These are phyloP conservation scores for Acmispon strigosus DNA, from an alignment of 306 rosid species.

Conservation along the genomic window DNA sequence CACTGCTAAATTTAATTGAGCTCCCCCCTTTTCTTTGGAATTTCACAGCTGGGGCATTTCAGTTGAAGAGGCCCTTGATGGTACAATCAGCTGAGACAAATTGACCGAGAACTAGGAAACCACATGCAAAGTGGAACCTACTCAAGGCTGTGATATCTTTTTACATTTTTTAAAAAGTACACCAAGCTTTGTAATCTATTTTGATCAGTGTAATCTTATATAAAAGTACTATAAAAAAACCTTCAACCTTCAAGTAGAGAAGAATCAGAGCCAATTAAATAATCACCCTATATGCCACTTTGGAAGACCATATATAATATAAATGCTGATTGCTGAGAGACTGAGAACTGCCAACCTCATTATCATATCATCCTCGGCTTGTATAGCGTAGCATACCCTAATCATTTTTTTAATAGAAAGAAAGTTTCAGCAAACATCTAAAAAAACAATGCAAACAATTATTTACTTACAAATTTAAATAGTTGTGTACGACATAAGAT, in stretches of 20 bases:
- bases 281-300: conserved; percentile 15
- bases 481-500: too few relatives aligned
- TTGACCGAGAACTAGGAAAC: conserved; percentile 49
- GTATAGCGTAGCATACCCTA: conserved; percentile 17
- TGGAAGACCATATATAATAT: conserved; percentile 6
- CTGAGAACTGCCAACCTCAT: conserved; percentile 23
- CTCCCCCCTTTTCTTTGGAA: background rate
- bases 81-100: conserved; percentile 37
- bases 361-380: conserved; percentile 6
- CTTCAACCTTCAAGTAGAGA: conserved; percentile 12
- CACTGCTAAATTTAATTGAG: too few relatives aligned
- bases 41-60: conserved; percentile 48
- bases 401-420: conserved; percentile 23
- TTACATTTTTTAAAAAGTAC: background rate
- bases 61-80: conserved; percentile 21
- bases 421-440: conserved; percentile 27
- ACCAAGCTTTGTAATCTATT: conserved; percentile 17
- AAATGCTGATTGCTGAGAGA: conserved; percentile 28
- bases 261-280: conserved; percentile 22
- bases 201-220: conserved; percentile 30
- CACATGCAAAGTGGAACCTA: conserved; percentile 58
- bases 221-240: conserved; percentile 10
- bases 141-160: conserved; percentile 20
- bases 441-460: background rate
- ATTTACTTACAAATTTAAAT: too few relatives aligned